Evolutionary conservation across 257 asterid species (phyloP).

Genomic region (Haberlea rhodopensis): DNA sequence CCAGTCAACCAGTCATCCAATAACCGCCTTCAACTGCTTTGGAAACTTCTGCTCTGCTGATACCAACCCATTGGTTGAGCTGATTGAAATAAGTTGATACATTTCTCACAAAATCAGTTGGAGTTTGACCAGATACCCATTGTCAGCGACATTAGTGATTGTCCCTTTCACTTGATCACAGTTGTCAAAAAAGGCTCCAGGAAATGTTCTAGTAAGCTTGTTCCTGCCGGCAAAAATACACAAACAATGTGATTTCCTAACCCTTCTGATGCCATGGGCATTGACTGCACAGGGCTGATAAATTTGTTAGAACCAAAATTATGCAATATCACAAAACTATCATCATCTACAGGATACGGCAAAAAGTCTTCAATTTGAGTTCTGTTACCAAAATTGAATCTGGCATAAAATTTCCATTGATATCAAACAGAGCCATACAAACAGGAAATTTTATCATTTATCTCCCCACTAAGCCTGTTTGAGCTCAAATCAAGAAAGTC

Average conservation of each 20-base stretch:
- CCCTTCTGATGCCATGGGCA: slow-evolving; percentile 58
- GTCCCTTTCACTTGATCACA: slow-evolving; percentile 62
- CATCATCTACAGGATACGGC: slow-evolving; percentile 41
- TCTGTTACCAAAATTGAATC: slow-evolving; percentile 56
- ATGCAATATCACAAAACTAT: slow-evolving; percentile 46
- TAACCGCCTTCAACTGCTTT: too few relatives aligned
- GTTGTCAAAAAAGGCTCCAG: slow-evolving; percentile 48
- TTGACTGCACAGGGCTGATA: slow-evolving; percentile 47
- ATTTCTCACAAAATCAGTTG: slow-evolving; percentile 45
- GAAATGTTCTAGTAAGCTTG: slow-evolving; percentile 62
- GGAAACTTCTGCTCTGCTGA: too few relatives aligned
- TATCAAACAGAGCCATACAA: slow-evolving; percentile 77
- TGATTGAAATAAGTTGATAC: too few relatives aligned
- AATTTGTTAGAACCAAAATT: slow-evolving; percentile 70
- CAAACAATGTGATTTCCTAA: slow-evolving; percentile 52
- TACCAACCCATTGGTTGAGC: too few relatives aligned
- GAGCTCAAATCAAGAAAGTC: slow-evolving; percentile 77
- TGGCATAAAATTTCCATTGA: slow-evolving; percentile 61
- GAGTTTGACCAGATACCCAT: slow-evolving; percentile 57
- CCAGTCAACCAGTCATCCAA: too few relatives aligned
- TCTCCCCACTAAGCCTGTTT: slow-evolving; percentile 62
- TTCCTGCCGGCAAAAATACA: slow-evolving; percentile 74
- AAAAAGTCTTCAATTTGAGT: slow-evolving; percentile 38
- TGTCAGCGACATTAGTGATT: slow-evolving; percentile 58
- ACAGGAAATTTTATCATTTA: slow-evolving; percentile 59